A percentile compares a stretch with the other conserved stretches of the same genome.
phyloP scores from a whole-genome alignment of 768 basidiomycete genomes.

The Boletus bicolor region DNA sequence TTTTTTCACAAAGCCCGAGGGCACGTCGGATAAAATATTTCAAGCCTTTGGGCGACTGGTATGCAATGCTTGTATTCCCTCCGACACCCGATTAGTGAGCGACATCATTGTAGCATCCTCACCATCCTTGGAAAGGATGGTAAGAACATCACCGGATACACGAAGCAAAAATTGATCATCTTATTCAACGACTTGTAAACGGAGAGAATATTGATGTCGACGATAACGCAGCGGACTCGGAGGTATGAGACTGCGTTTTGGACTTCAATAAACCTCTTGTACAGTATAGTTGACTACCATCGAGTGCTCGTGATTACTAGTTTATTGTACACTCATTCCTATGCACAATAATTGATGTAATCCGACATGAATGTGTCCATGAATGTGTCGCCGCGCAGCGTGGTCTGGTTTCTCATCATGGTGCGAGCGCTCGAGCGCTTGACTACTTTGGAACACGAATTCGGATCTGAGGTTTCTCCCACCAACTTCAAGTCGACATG shows the following conservation, averaged over 20 bases:
- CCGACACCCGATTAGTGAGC: background rate
- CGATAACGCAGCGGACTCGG: constrained; percentile 26
- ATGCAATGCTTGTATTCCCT: constrained; percentile 20
- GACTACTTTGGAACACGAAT: background rate
- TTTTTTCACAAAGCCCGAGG: constrained; percentile 70
- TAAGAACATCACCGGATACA: constrained; percentile 90
- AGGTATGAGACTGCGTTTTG: constrained; percentile 18
- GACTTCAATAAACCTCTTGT: background rate
- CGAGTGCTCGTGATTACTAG: constrained; percentile 18
- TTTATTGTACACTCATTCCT: constrained; percentile 11
- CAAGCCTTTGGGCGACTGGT: constrained; percentile 75
- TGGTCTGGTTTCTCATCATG: too few species aligned
- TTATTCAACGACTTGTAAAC: constrained; percentile 56
- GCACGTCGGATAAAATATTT: constrained; percentile 82
- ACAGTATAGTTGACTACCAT: constrained; percentile 1
- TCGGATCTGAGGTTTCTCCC: background rate
- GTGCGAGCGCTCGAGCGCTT: too few species aligned
- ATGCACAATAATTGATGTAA: constrained; percentile 6
- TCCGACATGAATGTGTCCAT: background rate
- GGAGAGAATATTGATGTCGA: constrained; percentile 52
- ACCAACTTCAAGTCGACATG: background rate
- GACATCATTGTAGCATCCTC: constrained; percentile 57
- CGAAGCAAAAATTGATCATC: constrained; percentile 81
- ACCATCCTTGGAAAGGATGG: constrained; percentile 95
- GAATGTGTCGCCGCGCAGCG: background rate